Evolutionary conservation across 148 eudicot species (phyloP).

Genomic region (Pharnaceum exiguum): DNA sequence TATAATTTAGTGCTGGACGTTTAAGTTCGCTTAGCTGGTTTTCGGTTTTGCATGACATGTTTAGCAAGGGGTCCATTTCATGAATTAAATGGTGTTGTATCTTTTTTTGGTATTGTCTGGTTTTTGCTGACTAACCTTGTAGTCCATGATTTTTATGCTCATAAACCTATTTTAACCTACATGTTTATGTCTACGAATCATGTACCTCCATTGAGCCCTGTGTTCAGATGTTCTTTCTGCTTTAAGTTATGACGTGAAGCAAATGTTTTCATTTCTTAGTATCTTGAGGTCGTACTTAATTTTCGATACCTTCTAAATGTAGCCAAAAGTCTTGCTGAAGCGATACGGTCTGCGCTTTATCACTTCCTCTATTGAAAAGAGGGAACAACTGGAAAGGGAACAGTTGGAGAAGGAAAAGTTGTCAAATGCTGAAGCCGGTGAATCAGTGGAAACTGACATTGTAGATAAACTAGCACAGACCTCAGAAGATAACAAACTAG

Average conservation of each 20-base stretch:
- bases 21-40: too few relatives aligned
- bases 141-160: too few relatives aligned
- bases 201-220: too few relatives aligned
- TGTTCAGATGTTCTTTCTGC: neutral
- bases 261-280: neutral
- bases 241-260: neutral
- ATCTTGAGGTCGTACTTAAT: neutral
- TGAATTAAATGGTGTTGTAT: too few relatives aligned
- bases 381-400: constrained; percentile 43
- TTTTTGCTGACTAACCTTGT: too few relatives aligned
- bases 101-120: too few relatives aligned
- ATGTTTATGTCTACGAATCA: too few relatives aligned
- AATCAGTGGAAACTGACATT: constrained; percentile 23
- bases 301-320: constrained; percentile 2
- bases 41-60: too few relatives aligned
- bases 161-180: too few relatives aligned
- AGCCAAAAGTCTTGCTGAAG: constrained; percentile 65
- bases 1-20: too few relatives aligned
- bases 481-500: constrained; percentile 9
- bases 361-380: constrained; percentile 78
- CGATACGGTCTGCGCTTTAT: constrained; percentile 55
- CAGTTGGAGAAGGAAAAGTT: constrained; percentile 43
- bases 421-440: constrained; percentile 27
- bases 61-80: too few relatives aligned
- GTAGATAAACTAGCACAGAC: constrained; percentile 17